Conservation (phyloP, 148 eudicot genomes). For the Persicaria tinctoria region DNA sequence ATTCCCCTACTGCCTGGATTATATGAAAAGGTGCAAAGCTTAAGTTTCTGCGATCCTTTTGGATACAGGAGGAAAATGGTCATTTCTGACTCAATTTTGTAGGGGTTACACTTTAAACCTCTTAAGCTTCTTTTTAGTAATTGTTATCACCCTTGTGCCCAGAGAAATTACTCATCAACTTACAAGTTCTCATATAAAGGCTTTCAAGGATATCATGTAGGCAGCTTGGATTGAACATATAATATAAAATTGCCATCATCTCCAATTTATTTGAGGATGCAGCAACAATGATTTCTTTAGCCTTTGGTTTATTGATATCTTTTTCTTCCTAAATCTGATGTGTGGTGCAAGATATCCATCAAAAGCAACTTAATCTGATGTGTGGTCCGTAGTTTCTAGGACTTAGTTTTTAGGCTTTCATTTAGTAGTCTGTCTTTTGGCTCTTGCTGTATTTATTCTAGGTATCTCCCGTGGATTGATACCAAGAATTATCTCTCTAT, state of each 20-base stretch:
- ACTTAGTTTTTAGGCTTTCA: too few species aligned
- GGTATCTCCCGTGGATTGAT: neutral
- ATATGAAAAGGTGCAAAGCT: neutral
- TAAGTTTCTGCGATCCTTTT: too few species aligned
- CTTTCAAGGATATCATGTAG: neutral
- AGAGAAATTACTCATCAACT: too few species aligned
- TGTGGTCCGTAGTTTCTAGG: neutral
- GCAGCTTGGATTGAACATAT: neutral
- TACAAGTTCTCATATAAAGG: neutral
- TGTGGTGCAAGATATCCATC: neutral
- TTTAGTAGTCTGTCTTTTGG: too few species aligned
- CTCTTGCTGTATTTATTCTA: neutral
- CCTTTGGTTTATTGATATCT: conserved; percentile 12
- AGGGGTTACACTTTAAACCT: neutral
- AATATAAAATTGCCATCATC: neutral
- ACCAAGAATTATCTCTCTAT: too few species aligned
- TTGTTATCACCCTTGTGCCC: too few species aligned
- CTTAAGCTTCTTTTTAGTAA: neutral
- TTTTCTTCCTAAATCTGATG: conserved; percentile 8
- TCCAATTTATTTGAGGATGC: neutral
- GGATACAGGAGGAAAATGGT: too few species aligned
- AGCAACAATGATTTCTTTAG: neutral
- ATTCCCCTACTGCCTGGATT: neutral
- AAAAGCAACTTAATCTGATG: neutral
- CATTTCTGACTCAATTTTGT: neutral